A percentile compares a stretch with the other conserved stretches of the same genome.
Conservation (phyloP, 371 early-diverging fungal genomes). For the Mortierella sp. region DNA sequence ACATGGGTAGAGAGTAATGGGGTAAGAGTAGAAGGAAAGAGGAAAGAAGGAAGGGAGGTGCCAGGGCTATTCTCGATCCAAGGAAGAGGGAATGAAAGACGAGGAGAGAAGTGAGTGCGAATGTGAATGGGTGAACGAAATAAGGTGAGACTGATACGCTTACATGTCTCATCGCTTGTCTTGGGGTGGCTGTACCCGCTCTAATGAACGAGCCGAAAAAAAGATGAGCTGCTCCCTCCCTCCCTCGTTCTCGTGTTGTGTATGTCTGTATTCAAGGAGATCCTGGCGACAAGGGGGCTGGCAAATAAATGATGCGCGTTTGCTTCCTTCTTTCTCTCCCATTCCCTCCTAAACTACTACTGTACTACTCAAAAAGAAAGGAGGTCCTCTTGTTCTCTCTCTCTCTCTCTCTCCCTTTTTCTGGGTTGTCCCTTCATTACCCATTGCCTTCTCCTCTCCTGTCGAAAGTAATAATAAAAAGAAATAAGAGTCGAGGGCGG, state of each 20-base stretch:
- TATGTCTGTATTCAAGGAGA: background rate
- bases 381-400: background rate
- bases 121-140: background rate
- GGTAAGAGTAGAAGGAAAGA: background rate
- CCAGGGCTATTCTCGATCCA: background rate
- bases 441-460: background rate
- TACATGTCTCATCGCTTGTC: background rate
- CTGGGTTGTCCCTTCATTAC: background rate
- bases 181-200: background rate
- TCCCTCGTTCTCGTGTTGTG: background rate
- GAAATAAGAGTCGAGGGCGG: background rate
- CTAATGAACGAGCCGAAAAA: background rate
- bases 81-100: background rate
- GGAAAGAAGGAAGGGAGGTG: background rate
- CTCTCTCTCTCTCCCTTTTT: background rate
- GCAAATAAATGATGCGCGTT: background rate
- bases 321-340: background rate
- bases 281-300: background rate
- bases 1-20: background rate
- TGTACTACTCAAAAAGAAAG: constrained; percentile 1
- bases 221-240: background rate
- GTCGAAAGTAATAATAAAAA: background rate
- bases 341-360: background rate
- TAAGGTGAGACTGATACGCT: background rate
- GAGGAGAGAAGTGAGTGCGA: background rate